phyloP scores from a whole-genome alignment of 495 filamentous ascomycete species.

The Penicillium turbatum region DNA sequence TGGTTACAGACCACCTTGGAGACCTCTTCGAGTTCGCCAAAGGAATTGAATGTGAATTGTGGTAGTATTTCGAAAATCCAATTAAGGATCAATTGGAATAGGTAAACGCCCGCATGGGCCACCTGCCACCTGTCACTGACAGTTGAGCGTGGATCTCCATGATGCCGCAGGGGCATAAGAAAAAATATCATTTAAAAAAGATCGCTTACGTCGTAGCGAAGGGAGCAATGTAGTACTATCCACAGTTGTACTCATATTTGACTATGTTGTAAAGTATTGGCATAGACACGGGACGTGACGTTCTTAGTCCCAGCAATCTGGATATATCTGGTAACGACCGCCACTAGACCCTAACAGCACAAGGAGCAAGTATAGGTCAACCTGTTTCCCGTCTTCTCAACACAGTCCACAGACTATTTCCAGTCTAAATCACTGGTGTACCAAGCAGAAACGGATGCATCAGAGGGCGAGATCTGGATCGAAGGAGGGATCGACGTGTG shows the following conservation, averaged over 20 bases:
- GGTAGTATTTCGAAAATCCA: not conserved
- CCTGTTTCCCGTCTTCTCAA: constrained; percentile 20
- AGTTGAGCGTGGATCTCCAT: not conserved
- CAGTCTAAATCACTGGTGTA: constrained; percentile 15
- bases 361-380: constrained; percentile 7
- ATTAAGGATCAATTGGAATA: too few relatives aligned
- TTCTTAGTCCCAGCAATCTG: not conserved
- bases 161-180: constrained; percentile 1
- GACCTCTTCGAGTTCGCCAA: too few relatives aligned
- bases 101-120: constrained; percentile 16
- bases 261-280: too few relatives aligned
- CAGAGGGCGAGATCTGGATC: constrained; percentile 12
- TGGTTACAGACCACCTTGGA: not conserved
- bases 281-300: not conserved
- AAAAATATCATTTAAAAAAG: not conserved
- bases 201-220: not conserved
- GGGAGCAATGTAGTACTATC: not conserved
- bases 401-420: constrained; percentile 10
- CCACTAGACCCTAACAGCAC: constrained; percentile 1
- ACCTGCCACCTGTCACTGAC: constrained; percentile 30
- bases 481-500: constrained; percentile 23
- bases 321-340: not conserved
- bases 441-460: constrained; percentile 11
- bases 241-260: too few relatives aligned
- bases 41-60: too few relatives aligned